Base-by-base conservation (phyloP, 148 eudicot genomes). In the Dysphania ambrosioides region DNA sequence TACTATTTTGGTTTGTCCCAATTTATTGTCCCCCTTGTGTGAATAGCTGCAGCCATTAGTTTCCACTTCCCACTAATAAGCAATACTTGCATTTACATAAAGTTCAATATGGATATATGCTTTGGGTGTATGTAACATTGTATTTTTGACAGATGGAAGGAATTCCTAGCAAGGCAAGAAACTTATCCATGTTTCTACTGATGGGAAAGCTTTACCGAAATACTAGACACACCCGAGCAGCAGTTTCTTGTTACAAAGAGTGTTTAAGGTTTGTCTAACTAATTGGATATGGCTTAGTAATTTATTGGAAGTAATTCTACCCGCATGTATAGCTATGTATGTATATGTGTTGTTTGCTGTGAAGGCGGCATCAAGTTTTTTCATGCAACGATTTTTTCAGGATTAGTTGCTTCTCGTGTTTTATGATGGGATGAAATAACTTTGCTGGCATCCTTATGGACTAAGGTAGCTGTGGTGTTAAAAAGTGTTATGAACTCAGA, bases 121-220 rank as follows among this genome's bases (percentile, higher is more conserved):
- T 47, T 47, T 24, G 15, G 23, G 32, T 59, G 6, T 27, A 47
- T 47, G 16, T 16, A 16, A 16, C 16, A 47, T 47, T 53, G 6
- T 53, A 1, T 53, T 16, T 44, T 21, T 69, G 47, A 56, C 86
- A 94, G 98, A 87, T 94, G 96, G 98, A 94, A 75, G 96, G 92
- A 66, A 86, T 94, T 73, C 95, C 93, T 38, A 80, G 83, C 79
- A 94, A 92, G 79, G 82, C 87, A 74, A 88, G 96, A 72, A 90
- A 78, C 78, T 80, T 94, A 80, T 91, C 90, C 68, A 94, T 94
- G 96, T 86, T 85, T 83, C 79, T 94, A 32, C 57, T 90, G 93
- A 87, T 90, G 97, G 98, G 96, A 75, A 92, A 90, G 84, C 93
- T 94, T 66, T 92, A 92, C 77, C 84, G 96, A 49, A 82, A 75